Conservation (phyloP, 345 rosid species). For the Hibiscus tridactylites region DNA sequence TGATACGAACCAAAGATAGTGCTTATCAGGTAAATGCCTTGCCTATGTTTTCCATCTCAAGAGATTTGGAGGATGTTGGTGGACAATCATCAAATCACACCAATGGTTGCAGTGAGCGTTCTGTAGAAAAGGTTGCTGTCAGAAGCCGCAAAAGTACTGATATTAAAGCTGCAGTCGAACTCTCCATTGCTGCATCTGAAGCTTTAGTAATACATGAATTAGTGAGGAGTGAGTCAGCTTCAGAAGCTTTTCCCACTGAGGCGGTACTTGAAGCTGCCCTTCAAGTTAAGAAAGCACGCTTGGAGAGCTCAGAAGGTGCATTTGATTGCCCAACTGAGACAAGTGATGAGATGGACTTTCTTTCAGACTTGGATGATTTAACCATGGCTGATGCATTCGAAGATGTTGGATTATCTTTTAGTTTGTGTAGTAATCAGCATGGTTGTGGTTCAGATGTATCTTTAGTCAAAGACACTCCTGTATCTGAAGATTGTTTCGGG, state of each 20-base stretch:
- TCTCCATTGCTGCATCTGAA: constrained; percentile 66
- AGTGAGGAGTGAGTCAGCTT: constrained; percentile 26
- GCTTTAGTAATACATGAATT: constrained; percentile 51
- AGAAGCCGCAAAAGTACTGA: constrained; percentile 25
- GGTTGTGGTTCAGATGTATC: constrained; percentile 26
- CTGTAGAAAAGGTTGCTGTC: constrained; percentile 15
- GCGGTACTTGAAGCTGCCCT: constrained; percentile 56
- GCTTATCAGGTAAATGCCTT: background rate
- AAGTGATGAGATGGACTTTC: constrained; percentile 28
- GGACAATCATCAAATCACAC: background rate
- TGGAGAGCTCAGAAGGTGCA: constrained; percentile 23
- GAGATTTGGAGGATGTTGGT: constrained; percentile 7
- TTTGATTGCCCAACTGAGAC: constrained; percentile 16
- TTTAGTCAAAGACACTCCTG: constrained; percentile 43
- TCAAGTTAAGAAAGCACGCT: constrained; percentile 48
- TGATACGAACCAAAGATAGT: constrained; percentile 4
- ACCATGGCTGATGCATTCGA: constrained; percentile 39
- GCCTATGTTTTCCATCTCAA: constrained; percentile 7
- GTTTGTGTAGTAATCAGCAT: constrained; percentile 14
- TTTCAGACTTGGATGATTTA: constrained; percentile 37
- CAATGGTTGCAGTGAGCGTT: constrained; percentile 1
- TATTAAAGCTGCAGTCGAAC: constrained; percentile 38
- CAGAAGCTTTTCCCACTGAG: constrained; percentile 24
- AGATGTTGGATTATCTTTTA: constrained; percentile 42
- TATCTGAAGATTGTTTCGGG: constrained; percentile 12